These are phyloP conservation scores for Metschnikowia lunata DNA, from an alignment of 805 yeast genomes.

Conservation along the genomic window DNA sequence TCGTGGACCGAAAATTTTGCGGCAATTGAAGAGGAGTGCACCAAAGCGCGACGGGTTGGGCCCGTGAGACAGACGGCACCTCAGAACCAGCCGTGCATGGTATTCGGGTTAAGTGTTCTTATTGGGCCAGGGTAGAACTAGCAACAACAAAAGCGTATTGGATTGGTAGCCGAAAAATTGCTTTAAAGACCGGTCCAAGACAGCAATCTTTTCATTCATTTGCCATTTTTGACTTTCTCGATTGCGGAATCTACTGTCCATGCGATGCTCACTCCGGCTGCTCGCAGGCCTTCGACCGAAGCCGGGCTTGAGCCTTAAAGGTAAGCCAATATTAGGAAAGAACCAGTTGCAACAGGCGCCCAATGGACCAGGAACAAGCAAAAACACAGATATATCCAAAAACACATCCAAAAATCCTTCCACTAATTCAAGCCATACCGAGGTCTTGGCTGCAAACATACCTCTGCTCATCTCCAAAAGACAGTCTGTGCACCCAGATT, in stretches of 20 bases:
- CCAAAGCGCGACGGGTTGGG: not conserved
- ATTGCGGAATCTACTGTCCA: not conserved
- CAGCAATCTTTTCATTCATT: too few species aligned
- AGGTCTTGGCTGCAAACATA: not conserved
- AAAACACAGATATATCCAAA: not conserved
- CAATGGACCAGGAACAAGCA: not conserved
- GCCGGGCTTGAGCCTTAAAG: conserved; percentile 5
- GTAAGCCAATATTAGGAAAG: not conserved
- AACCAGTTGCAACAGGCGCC: too few species aligned
- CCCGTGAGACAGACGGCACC: too few species aligned
- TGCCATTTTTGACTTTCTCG: not conserved
- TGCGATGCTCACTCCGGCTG: conserved; percentile 12
- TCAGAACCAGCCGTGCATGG: too few species aligned
- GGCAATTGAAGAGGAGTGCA: conserved; percentile 20
- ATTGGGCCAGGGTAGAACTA: too few species aligned
- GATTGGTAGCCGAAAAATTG: too few species aligned
- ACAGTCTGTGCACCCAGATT: conserved; percentile 32
- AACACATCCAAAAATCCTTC: not conserved
- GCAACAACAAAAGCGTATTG: too few species aligned
- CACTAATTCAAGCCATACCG: not conserved
- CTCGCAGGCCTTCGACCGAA: conserved; percentile 7
- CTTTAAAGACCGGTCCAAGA: too few species aligned
- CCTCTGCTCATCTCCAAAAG: conserved; percentile 5
- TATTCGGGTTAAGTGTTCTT: too few species aligned
- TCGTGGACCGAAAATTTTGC: conserved; percentile 16